phyloP scores from a whole-genome alignment of 305 asterid genomes.

The Fraxinus platypoda region DNA sequence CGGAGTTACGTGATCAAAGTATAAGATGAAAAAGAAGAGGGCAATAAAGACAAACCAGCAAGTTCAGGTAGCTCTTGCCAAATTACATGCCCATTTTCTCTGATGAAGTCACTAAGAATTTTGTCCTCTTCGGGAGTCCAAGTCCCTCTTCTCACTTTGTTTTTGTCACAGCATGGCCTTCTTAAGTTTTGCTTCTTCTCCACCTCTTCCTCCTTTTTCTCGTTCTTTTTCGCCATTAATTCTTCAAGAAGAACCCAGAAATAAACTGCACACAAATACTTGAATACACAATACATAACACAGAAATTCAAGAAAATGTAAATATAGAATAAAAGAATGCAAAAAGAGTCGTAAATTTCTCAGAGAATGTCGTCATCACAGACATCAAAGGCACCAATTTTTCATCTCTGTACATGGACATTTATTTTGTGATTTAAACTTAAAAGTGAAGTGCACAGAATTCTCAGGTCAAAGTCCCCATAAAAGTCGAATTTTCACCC shows the following conservation, averaged over 20 bases:
- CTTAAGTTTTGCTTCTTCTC: constrained; percentile 30
- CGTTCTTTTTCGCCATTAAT: constrained; percentile 18
- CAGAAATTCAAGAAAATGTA: background rate
- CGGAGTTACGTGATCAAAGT: background rate
- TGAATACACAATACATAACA: background rate
- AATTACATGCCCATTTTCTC: constrained; percentile 54
- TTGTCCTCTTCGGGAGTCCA: constrained; percentile 59
- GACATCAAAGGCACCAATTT: constrained; percentile 32
- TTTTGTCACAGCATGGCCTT: constrained; percentile 44
- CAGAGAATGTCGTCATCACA: constrained; percentile 25
- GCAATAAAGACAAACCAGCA: constrained; percentile 40
- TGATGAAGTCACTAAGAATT: constrained; percentile 55
- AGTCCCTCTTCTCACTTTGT: constrained; percentile 38
- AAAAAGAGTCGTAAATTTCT: background rate
- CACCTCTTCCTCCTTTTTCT: background rate
- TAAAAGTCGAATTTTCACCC: background rate
- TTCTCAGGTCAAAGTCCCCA: background rate
- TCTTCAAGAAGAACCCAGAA: background rate
- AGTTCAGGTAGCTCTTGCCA: constrained; percentile 72
- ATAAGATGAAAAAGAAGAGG: background rate
- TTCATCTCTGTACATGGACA: constrained; percentile 30
- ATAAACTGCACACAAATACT: constrained; percentile 19
- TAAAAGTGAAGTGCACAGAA: background rate
- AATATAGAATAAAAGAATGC: background rate
- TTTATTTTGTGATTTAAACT: constrained; percentile 27